Base-by-base conservation (phyloP, 345 rosid genomes). In the Erucastrum elatum region DNA sequence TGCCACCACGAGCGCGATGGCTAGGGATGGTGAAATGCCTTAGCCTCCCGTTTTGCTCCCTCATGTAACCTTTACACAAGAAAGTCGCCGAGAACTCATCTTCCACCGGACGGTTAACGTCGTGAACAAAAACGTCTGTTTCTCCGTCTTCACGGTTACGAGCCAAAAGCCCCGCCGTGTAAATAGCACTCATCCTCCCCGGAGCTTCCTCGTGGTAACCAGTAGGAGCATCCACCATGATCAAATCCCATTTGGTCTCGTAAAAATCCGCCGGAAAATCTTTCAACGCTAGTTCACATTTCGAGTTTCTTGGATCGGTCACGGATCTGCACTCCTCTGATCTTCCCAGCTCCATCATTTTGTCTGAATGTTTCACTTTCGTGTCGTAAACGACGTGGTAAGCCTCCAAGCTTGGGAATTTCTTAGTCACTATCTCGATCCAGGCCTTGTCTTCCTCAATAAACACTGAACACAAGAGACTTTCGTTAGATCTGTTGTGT, bases 161-260 rank as follows among this genome's bases (percentile, higher is more conserved):
- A 17, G 92, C 99, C 93, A 90, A 89, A 87, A 90, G 80, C 55
- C 97, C 99, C 0, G 94, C 91, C 0, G 98, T 91, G 78, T 90
- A 92, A 49, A 93, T 89, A 1, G 98, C 98, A 0, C 85, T 87
- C 99, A 91, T 95, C 73, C 99, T 89, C 51, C 97, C 94, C 0
- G 98, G 99, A 3, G 96, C 94, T 68, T 90, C 96, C 3, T 89
- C 87, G 30, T 89, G 87, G 76, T 87, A 91, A 4, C 96, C 98
- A 0, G 97, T 89, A 0, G 98, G 96, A 0, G 99, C 99, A 31
- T 93, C 97, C 2, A 95, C 97, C 97, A 91, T 93, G 1, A 95
- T 93, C 74, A 93, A 72, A 72, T 95, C 96, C 98, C 98, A 95
- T n/a, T 84, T 78, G 3, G 75, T 85, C 9, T 91, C 90, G 67